Percentiles rank a stretch among this genome's conserved stretches.
Conservation (phyloP, 495 filamentous ascomycete species). For the Friedmanniomyces endolithicus region DNA sequence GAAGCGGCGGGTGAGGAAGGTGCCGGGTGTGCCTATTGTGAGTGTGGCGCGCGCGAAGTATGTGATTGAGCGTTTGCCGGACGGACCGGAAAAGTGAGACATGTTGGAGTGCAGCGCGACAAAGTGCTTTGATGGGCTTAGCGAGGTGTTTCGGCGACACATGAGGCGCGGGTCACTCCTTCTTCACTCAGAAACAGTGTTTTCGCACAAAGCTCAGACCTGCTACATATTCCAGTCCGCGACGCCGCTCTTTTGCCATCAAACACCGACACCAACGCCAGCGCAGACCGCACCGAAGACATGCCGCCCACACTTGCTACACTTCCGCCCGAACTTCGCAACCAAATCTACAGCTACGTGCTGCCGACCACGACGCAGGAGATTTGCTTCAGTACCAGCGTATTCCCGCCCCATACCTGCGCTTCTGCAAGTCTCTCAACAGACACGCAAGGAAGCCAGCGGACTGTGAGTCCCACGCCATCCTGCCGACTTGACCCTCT, state of each 20-base stretch:
- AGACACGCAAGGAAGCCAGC: background rate
- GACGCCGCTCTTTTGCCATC: too few relatives aligned
- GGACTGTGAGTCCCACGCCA: background rate
- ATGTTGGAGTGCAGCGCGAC: background rate
- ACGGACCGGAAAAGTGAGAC: slow-evolving; percentile 13
- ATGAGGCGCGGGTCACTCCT: too few relatives aligned
- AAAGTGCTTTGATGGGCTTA: background rate
- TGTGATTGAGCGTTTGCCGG: slow-evolving; percentile 58
- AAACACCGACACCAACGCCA: background rate
- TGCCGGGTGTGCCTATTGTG: slow-evolving; percentile 60
- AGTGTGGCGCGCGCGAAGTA: slow-evolving; percentile 74
- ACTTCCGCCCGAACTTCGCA: background rate
- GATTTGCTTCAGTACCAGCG: background rate
- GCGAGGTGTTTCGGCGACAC: background rate
- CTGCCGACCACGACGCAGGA: background rate
- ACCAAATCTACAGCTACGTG: background rate
- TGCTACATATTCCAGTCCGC: too few relatives aligned
- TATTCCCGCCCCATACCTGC: background rate
- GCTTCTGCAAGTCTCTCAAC: background rate
- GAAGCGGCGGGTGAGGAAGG: slow-evolving; percentile 70
- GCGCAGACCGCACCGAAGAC: background rate
- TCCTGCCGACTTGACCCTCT: too few relatives aligned
- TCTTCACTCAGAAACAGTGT: too few relatives aligned
- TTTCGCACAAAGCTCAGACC: too few relatives aligned
- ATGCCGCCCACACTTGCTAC: background rate